A percentile compares a stretch with the other conserved stretches of the same genome.
These are phyloP conservation scores for Zygoascus sp. DNA, from an alignment of 1,139 yeast genomes.

Conservation along the genomic window DNA sequence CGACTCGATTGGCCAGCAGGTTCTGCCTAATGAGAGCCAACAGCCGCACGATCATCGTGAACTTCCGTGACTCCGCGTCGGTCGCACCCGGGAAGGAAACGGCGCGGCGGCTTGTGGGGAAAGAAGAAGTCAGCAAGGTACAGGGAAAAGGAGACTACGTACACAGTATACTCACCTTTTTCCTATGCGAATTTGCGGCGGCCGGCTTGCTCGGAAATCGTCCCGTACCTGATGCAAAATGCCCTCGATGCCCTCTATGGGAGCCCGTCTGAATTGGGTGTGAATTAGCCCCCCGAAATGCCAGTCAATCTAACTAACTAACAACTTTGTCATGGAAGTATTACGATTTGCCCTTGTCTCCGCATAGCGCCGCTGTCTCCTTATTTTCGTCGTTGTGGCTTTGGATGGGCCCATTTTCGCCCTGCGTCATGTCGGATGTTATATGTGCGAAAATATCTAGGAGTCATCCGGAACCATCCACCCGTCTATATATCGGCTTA, in stretches of 20 bases:
- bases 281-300: too few species aligned
- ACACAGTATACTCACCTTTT: too few species aligned
- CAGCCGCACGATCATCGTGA: slow-evolving; percentile 15
- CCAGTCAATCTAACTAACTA: too few species aligned
- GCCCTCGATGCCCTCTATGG: slow-evolving; percentile 1
- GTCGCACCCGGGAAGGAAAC: slow-evolving; percentile 13
- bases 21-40: slow-evolving; percentile 19
- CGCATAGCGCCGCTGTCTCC: too few species aligned
- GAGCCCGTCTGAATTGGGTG: too few species aligned
- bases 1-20: slow-evolving; percentile 16
- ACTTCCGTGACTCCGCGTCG: slow-evolving; percentile 6
- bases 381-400: too few species aligned
- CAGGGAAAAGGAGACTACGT: too few species aligned
- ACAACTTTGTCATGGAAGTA: too few species aligned
- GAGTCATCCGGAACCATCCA: too few species aligned
- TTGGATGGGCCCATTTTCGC: too few species aligned
- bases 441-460: background rate
- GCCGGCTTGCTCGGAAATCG: background rate
- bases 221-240: background rate
- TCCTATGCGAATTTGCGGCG: background rate
- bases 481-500: slow-evolving; percentile 5
- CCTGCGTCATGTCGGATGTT: background rate
- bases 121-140: background rate
- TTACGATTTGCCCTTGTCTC: too few species aligned
- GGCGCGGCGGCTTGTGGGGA: background rate